phyloP scores from a whole-genome alignment of 129 eudicot genomes.

The Centrapalus pauciflorus region DNA sequence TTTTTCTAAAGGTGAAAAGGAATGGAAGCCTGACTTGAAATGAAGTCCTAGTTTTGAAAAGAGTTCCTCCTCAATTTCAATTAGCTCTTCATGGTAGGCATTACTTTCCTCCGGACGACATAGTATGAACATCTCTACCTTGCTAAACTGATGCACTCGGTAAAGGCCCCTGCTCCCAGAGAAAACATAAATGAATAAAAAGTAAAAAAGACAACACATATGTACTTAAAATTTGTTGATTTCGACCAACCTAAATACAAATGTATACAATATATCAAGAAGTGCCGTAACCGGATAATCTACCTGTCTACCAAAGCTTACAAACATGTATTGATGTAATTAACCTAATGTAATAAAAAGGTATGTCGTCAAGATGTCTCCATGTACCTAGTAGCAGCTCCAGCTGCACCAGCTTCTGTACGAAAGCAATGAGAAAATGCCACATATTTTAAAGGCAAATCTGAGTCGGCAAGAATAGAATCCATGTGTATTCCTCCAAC shows the following conservation, averaged over 20 bases:
- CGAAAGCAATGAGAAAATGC: constrained; percentile 97
- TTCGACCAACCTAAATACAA: neutral
- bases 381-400: constrained; percentile 75
- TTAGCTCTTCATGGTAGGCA: constrained; percentile 71
- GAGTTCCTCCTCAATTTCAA: constrained; percentile 80
- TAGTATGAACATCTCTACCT: constrained; percentile 89
- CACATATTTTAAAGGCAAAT: constrained; percentile 76
- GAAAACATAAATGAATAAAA: constrained; percentile 3
- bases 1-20: neutral
- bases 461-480: constrained; percentile 72
- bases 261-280: neutral
- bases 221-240: neutral
- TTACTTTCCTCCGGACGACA: constrained; percentile 92
- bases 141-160: constrained; percentile 97
- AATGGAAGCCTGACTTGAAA: constrained; percentile 52
- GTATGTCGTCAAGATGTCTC: neutral
- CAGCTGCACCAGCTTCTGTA: constrained; percentile 98
- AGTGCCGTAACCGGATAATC: neutral
- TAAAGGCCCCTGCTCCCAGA: constrained; percentile 74
- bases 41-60: constrained; percentile 82
- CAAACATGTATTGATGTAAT: neutral
- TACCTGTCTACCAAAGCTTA: neutral
- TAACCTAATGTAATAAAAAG: neutral
- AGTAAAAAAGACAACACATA: neutral
- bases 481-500: constrained; percentile 98